These are phyloP conservation scores for Comarum palustre DNA, from an alignment of 306 rosid species.

Conservation along the genomic window DNA sequence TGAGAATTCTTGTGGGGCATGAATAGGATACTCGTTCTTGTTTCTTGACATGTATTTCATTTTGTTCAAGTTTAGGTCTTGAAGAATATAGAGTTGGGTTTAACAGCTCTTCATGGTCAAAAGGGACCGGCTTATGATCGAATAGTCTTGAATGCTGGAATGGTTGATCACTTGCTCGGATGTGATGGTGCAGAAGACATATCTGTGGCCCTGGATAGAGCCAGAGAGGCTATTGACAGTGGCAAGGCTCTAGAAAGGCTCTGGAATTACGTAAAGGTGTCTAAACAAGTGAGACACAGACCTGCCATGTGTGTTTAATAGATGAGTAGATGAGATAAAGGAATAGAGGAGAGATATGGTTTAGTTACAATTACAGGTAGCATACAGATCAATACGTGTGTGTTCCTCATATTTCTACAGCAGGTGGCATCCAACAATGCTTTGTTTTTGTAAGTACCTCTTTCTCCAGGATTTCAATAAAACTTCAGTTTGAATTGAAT, in stretches of 20 bases:
- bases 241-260: conserved; percentile 81
- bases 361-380: not conserved
- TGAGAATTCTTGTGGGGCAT: not conserved
- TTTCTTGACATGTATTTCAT: conserved; percentile 19
- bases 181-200: conserved; percentile 83
- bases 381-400: not conserved
- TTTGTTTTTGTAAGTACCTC: not conserved
- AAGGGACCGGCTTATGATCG: conserved; percentile 94
- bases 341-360: conserved; percentile 9
- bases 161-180: conserved; percentile 93
- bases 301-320: not conserved
- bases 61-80: conserved; percentile 49
- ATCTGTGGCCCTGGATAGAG: conserved; percentile 69
- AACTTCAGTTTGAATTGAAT: not conserved
- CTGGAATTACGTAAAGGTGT: conserved; percentile 67
- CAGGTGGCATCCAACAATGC: not conserved
- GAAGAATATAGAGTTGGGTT: conserved; percentile 84
- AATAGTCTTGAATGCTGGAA: conserved; percentile 81
- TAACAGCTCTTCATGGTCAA: conserved; percentile 74
- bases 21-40: not conserved
- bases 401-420: not conserved
- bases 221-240: conserved; percentile 90
- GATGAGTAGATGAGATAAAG: not conserved
- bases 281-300: conserved; percentile 44
- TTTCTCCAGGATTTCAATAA: not conserved